Conservation (phyloP, 2,329 filamentous ascomycete genomes). For the Stachybotrys chartarum region DNA sequence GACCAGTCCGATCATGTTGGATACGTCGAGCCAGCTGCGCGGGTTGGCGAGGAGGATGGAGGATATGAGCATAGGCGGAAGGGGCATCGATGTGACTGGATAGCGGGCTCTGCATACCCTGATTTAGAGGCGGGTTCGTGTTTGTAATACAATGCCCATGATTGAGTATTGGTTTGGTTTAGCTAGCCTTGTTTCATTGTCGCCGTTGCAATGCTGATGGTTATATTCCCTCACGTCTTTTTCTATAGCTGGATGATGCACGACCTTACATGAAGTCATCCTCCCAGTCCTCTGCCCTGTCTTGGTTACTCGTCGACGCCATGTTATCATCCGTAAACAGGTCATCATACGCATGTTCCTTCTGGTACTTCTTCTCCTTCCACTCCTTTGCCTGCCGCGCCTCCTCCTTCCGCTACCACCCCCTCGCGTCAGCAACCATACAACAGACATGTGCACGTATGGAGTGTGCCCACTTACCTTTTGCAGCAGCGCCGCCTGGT, state of each 20-base stretch:
- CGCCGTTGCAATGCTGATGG: too few species aligned
- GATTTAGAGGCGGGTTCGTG: too few species aligned
- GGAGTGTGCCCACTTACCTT: conserved; percentile 38
- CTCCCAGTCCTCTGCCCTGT: conserved; percentile 67
- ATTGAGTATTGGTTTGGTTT: too few species aligned
- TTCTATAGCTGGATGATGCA: not conserved
- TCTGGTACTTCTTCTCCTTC: conserved; percentile 85
- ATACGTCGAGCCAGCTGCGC: conserved; percentile 17
- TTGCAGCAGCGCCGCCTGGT: conserved; percentile 54
- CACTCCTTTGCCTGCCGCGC: conserved; percentile 67
- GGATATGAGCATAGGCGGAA: conserved; percentile 21
- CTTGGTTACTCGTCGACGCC: conserved; percentile 74
- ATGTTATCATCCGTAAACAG: conserved; percentile 79
- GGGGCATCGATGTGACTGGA: conserved; percentile 21
- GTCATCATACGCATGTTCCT: conserved; percentile 97
- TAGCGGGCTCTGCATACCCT: conserved; percentile 2
- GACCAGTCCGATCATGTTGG: conserved; percentile 10
- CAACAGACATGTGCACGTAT: not conserved
- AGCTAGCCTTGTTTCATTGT: too few species aligned
- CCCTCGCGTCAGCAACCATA: not conserved
- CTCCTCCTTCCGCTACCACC: conserved; percentile 65
- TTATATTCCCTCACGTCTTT: not conserved
- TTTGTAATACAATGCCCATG: too few species aligned
- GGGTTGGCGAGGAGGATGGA: conserved; percentile 21
- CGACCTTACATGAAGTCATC: conserved; percentile 81